Evolutionary conservation across 352 stramenopile genomes (phyloP).

Genomic region (Phytophthora melonis): DNA sequence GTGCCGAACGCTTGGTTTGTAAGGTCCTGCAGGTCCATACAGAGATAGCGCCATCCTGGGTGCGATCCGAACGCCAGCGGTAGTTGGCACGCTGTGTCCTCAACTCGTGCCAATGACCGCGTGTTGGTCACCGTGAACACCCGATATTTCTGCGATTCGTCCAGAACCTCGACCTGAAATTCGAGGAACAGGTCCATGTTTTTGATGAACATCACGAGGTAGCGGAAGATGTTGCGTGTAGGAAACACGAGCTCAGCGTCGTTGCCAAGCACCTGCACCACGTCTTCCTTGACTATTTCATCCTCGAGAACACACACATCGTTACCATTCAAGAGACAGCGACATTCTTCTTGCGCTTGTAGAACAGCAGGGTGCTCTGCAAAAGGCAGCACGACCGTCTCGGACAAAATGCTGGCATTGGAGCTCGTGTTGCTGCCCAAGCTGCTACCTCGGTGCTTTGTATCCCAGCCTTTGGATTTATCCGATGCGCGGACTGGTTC

Average conservation of each 20-base stretch:
- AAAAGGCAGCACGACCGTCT: constrained; percentile 53
- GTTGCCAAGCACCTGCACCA: constrained; percentile 75
- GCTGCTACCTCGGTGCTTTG: constrained; percentile 21
- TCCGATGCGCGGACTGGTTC: constrained; percentile 2
- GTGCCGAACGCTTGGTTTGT: constrained; percentile 75
- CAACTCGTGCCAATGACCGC: constrained; percentile 69
- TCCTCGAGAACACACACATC: constrained; percentile 76
- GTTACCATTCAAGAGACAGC: constrained; percentile 71
- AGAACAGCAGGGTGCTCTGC: constrained; percentile 58
- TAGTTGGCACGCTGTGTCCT: constrained; percentile 63
- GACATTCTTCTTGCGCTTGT: constrained; percentile 70
- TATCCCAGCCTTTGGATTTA: constrained; percentile 19
- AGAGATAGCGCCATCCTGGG: constrained; percentile 75
- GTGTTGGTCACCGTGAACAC: constrained; percentile 75
- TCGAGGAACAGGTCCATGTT: constrained; percentile 82
- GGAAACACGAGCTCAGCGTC: constrained; percentile 78
- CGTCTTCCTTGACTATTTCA: constrained; percentile 78
- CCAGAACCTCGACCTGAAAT: constrained; percentile 73
- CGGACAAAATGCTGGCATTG: constrained; percentile 22
- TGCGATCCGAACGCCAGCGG: constrained; percentile 58
- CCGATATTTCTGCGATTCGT: constrained; percentile 76
- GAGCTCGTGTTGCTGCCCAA: constrained; percentile 25
- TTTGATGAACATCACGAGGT: constrained; percentile 85
- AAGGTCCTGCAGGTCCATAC: constrained; percentile 79
- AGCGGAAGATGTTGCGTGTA: constrained; percentile 79